Evolutionary conservation across 2,329 filamentous ascomycete genomes (phyloP), one percentile per base, ranked within the genome.

Genomic region (Cladosporium halotolerans): DNA sequence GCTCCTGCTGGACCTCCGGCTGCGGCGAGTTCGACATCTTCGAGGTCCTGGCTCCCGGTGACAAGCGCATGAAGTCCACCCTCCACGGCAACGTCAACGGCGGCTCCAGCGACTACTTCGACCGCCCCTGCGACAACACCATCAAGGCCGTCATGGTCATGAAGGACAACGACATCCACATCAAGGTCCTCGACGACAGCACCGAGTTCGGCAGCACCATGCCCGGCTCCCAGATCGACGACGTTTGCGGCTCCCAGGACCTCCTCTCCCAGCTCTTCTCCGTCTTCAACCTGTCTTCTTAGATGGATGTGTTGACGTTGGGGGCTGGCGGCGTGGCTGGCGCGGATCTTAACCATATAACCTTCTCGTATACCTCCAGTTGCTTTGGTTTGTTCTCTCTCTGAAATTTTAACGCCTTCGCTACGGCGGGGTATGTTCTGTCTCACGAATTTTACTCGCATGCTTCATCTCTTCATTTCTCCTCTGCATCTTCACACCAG

Each of bases 11-110:
- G 86, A 70, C 69, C 10, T 75, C 65, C 63, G 82, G 81, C 36
- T 90, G 87, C 66, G 86, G 85, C 62, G 88, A 92, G 72, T 80
- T 86, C 57, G 88, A 92, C 63, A 76, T 90, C 51, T 83, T 85
- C 63, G 88, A 91, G 72, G 77, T 88, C 19, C 79, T 91, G 39
- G 75, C 78, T 56, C 67, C 76, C 1, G 86, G 86, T 28, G 81
- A 85, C 66, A 76, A 73, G 41, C 81, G 81, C 63, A 80, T 81
- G 70, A 89, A 87, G 72, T 83, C 82, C 38, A 88, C 85, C 13
- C 75, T 89, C 62, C 86, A 90, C 70, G 70, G 70, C 33, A 79
- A 81, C 58, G 73, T 79, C 46, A 74, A 80, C 28, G 84, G 80
- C 33, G 85, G 86, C 49, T 81, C 83, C 66, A 83, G 80, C 31